phyloP scores from a whole-genome alignment of 202 grass and related monocot species.

The Saccharum hybrid region DNA sequence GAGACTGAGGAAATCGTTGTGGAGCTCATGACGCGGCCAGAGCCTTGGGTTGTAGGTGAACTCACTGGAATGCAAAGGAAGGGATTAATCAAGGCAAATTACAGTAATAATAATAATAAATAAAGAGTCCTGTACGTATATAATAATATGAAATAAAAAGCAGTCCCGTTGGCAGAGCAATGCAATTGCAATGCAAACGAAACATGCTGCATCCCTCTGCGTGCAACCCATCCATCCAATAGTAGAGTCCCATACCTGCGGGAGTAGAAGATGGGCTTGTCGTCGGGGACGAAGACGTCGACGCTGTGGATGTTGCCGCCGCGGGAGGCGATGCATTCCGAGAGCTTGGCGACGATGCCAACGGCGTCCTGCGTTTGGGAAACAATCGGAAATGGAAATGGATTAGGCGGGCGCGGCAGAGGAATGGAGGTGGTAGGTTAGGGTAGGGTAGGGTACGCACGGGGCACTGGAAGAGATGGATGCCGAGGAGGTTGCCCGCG shows the following conservation, averaged over 20 bases:
- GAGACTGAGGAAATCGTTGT: conserved; percentile 63
- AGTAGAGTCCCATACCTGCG: conserved; percentile 47
- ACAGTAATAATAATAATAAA: too few species aligned
- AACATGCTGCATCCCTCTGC: too few species aligned
- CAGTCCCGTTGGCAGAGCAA: too few species aligned
- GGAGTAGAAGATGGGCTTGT: conserved; percentile 77
- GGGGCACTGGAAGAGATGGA: conserved; percentile 91
- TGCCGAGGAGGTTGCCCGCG: conserved; percentile 58
- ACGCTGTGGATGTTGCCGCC: conserved; percentile 92
- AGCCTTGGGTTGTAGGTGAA: conserved; percentile 66
- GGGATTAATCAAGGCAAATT: too few species aligned
- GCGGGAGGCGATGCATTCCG: conserved; percentile 82
- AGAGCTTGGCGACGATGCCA: conserved; percentile 78
- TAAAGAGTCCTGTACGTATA: too few species aligned
- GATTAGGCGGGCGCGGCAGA: neutral
- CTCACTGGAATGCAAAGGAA: conserved; percentile 47
- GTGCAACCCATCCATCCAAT: too few species aligned
- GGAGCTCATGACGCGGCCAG: conserved; percentile 70
- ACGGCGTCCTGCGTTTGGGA: conserved; percentile 56
- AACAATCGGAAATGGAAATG: neutral
- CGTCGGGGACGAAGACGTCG: conserved; percentile 89
- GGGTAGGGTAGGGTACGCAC: conserved; percentile 3
- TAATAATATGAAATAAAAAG: too few species aligned
- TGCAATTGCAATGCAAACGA: too few species aligned
- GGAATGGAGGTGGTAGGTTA: neutral